Percentiles rank a stretch among this genome's conserved stretches.
phyloP scores from a whole-genome alignment of 2,329 filamentous ascomycete genomes.

The Penicillium aurantiogriseum region DNA sequence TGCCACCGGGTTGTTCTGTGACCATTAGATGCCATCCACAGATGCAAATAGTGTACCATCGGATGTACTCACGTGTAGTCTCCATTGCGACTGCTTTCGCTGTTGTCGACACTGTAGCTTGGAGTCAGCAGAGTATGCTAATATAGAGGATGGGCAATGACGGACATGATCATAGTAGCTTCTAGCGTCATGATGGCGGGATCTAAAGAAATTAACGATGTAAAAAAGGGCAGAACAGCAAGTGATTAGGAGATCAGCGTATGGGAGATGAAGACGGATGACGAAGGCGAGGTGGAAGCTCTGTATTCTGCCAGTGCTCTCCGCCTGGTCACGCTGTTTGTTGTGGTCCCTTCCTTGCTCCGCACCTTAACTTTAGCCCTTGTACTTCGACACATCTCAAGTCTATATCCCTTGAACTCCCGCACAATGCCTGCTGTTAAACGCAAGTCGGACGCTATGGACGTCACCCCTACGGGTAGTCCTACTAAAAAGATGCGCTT shows the following conservation, averaged over 20 bases:
- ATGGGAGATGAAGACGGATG: conserved; percentile 24
- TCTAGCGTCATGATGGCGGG: conserved; percentile 87
- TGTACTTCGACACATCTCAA: conserved; percentile 4
- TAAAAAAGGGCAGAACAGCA: conserved; percentile 10
- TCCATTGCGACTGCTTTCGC: conserved; percentile 96
- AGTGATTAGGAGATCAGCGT: conserved; percentile 10
- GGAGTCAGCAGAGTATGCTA: conserved; percentile 21
- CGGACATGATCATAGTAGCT: conserved; percentile 91
- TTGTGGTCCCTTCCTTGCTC: conserved; percentile 20
- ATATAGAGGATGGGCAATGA: conserved; percentile 12
- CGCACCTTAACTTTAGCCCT: conserved; percentile 18
- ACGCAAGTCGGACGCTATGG: conserved; percentile 38
- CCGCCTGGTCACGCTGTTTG: conserved; percentile 25
- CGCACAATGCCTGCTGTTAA: conserved; percentile 42
- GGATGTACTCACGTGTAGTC: conserved; percentile 64
- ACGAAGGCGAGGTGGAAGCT: conserved; percentile 31
- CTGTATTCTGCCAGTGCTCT: conserved; percentile 20
- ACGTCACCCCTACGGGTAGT: conserved; percentile 49
- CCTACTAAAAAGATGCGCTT: conserved; percentile 64
- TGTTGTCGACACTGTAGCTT: conserved; percentile 79
- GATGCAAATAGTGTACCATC: not conserved
- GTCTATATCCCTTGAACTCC: not conserved
- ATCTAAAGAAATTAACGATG: conserved; percentile 13
- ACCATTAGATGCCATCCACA: conserved; percentile 6
- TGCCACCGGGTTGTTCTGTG: conserved; percentile 89